Evolutionary conservation across 2,329 filamentous ascomycete genomes (phyloP).

Genomic region (Plectosphaerella plurivora): DNA sequence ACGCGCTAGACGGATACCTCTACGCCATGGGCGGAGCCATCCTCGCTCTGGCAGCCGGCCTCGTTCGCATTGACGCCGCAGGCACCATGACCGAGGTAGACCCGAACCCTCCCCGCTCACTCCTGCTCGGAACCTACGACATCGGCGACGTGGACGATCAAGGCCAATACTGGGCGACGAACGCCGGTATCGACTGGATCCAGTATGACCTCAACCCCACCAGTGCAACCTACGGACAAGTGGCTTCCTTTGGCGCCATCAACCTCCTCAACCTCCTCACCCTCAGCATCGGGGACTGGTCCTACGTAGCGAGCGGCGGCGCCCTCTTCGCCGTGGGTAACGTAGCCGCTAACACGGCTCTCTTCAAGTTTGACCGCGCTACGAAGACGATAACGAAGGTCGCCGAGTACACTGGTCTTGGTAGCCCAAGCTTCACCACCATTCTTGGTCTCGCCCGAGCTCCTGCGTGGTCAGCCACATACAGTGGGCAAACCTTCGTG

Average conservation of each 20-base stretch:
- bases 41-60: neutral
- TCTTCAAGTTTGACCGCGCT: conserved; percentile 10
- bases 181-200: conserved; percentile 9
- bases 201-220: conserved; percentile 14
- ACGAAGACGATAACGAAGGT: conserved; percentile 6
- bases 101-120: neutral
- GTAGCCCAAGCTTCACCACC: conserved; percentile 6
- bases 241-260: conserved; percentile 2
- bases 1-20: conserved; percentile 15
- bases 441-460: conserved; percentile 7
- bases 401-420: neutral
- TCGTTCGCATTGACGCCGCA: conserved; percentile 15
- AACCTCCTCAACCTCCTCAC: neutral
- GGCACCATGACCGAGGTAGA: conserved; percentile 10
- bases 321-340: conserved; percentile 14
- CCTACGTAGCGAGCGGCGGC: conserved; percentile 12
- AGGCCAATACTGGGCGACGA: conserved; percentile 12
- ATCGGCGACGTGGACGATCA: conserved; percentile 16
- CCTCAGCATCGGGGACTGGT: conserved; percentile 13
- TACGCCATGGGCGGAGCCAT: conserved; percentile 11
- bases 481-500: conserved; percentile 12
- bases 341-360: neutral
- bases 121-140: conserved; percentile 6
- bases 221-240: conserved; percentile 11
- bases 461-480: conserved; percentile 12